Percentiles rank a stretch among this genome's conserved stretches.
Conservation (phyloP, 805 yeast species). For the Zygoascus bituminiphila region DNA sequence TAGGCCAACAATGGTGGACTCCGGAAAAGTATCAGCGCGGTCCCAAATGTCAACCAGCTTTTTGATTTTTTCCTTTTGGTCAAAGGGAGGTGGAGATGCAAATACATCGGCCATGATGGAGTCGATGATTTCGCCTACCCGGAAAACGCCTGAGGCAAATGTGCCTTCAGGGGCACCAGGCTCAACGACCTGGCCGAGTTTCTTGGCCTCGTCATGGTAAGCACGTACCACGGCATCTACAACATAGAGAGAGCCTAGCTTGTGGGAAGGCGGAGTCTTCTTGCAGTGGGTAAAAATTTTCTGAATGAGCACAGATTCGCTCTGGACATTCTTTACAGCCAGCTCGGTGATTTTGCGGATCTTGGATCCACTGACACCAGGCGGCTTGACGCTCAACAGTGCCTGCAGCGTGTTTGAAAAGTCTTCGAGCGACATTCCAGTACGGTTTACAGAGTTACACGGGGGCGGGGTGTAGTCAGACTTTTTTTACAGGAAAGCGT, state of each 20-base stretch:
- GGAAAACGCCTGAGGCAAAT: slow-evolving; percentile 61
- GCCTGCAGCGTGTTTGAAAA: slow-evolving; percentile 21
- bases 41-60: slow-evolving; percentile 92
- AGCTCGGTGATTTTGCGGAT: slow-evolving; percentile 76
- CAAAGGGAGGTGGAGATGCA: slow-evolving; percentile 15
- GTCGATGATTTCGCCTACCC: slow-evolving; percentile 56
- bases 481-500: no score
- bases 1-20: slow-evolving; percentile 45
- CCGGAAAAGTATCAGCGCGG: slow-evolving; percentile 67
- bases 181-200: slow-evolving; percentile 41
- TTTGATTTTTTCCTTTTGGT: slow-evolving; percentile 51
- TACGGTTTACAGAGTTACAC: not conserved
- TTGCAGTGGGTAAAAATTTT: slow-evolving; percentile 59
- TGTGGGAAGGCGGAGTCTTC: slow-evolving; percentile 68
- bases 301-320: slow-evolving; percentile 49
- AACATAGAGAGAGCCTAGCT: slow-evolving; percentile 84
- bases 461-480: no score
- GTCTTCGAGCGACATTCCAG: slow-evolving; percentile 13
- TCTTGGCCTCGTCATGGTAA: slow-evolving; percentile 64
- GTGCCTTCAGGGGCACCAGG: slow-evolving; percentile 54
- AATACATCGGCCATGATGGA: slow-evolving; percentile 52
- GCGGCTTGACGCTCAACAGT: slow-evolving; percentile 37
- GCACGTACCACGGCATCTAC: slow-evolving; percentile 89
- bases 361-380: slow-evolving; percentile 94
- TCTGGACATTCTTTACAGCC: slow-evolving; percentile 58